Evolutionary conservation across 2,329 filamentous ascomycete species (phyloP).

Genomic region (Fusarium protoensiforme): DNA sequence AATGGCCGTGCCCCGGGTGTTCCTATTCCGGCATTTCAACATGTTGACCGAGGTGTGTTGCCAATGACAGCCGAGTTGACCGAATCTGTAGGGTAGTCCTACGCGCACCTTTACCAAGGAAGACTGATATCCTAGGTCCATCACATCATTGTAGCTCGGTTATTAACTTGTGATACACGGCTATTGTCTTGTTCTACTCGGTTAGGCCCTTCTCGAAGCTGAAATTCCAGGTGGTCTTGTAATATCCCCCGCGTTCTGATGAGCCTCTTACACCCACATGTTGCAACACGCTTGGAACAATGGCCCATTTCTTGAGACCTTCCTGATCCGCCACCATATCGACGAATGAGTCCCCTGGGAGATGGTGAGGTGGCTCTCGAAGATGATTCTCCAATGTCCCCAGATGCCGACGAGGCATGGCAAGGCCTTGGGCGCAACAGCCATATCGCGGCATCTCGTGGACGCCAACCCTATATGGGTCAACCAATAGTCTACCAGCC

Average conservation of each 20-base stretch:
- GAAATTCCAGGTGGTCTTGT: constrained; percentile 47
- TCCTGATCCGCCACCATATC: constrained; percentile 42
- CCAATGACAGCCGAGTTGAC: neutral
- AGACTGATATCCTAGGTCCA: neutral
- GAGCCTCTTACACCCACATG: constrained; percentile 46
- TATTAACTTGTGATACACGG: neutral
- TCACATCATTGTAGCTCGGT: neutral
- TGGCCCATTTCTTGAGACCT: constrained; percentile 45
- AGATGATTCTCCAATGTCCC: constrained; percentile 29
- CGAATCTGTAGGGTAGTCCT: neutral
- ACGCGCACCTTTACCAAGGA: neutral
- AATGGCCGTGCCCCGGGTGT: neutral
- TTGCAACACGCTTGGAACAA: constrained; percentile 48
- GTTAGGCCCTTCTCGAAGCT: constrained; percentile 41
- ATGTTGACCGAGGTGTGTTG: constrained; percentile 28
- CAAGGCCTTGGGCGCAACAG: constrained; percentile 50
- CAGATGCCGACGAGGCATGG: constrained; percentile 45
- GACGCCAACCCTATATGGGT: constrained; percentile 37
- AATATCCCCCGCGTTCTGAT: constrained; percentile 35
- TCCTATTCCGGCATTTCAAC: neutral
- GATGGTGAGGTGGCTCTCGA: constrained; percentile 25
- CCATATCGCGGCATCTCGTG: constrained; percentile 49
- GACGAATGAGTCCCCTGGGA: constrained; percentile 46
- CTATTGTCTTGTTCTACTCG: neutral
- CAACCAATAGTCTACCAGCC: constrained; percentile 42